Evolutionary conservation across 192 early-diverging fungal species (phyloP).

Genomic region (Coemansia pectinata): DNA sequence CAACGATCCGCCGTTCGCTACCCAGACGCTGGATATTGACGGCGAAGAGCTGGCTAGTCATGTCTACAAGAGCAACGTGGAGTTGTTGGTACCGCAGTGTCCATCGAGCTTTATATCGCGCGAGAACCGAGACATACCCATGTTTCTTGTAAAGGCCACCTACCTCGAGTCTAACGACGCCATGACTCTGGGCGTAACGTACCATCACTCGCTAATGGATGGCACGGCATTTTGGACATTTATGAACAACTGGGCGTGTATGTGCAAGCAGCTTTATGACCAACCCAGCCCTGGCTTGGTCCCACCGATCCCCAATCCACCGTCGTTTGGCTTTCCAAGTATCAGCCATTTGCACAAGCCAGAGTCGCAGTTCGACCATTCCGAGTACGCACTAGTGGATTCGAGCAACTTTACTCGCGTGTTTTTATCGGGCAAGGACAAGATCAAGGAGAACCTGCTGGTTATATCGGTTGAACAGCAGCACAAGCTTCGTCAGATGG

Average conservation of each 20-base stretch:
- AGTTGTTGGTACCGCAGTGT: slow-evolving; percentile 26
- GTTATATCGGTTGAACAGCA: slow-evolving; percentile 32
- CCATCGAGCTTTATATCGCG: slow-evolving; percentile 14
- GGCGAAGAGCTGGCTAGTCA: slow-evolving; percentile 7
- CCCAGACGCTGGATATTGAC: slow-evolving; percentile 30
- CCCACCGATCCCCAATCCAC: slow-evolving; percentile 27
- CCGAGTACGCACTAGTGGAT: slow-evolving; percentile 35
- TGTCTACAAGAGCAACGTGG: slow-evolving; percentile 31
- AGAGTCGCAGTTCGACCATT: slow-evolving; percentile 20
- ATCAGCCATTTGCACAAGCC: slow-evolving; percentile 19
- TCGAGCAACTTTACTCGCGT: slow-evolving; percentile 17
- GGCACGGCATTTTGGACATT: slow-evolving; percentile 50
- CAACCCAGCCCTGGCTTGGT: neutral
- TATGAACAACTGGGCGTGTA: slow-evolving; percentile 46
- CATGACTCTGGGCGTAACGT: slow-evolving; percentile 34
- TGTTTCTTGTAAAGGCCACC: slow-evolving; percentile 43
- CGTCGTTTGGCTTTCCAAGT: slow-evolving; percentile 37
- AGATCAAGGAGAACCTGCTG: slow-evolving; percentile 23
- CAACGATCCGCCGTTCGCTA: slow-evolving; percentile 43
- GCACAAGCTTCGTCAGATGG: slow-evolving; percentile 27
- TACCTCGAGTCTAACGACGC: slow-evolving; percentile 26
- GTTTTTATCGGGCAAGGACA: slow-evolving; percentile 22
- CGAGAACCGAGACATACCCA: slow-evolving; percentile 29
- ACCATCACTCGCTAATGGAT: slow-evolving; percentile 54
- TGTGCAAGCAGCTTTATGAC: slow-evolving; percentile 20